These are phyloP conservation scores for Yamadazyma taylorii DNA, from an alignment of 1,139 yeast genomes.

Conservation along the genomic window DNA sequence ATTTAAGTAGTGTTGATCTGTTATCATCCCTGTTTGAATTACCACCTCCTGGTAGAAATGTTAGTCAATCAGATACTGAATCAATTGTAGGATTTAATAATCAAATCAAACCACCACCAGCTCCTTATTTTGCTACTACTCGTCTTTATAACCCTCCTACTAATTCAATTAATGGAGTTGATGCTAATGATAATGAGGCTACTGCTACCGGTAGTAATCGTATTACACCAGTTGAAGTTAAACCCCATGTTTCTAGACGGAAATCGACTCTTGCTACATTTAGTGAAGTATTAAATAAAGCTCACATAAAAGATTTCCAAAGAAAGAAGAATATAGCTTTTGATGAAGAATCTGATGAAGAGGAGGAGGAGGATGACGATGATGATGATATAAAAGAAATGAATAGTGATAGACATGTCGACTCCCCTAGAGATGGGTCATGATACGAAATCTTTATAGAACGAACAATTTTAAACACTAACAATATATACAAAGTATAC, in stretches of 20 bases:
- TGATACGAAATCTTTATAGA: too few relatives aligned
- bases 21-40: slow-evolving; percentile 15
- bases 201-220: slow-evolving; percentile 1
- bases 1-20: slow-evolving; percentile 9
- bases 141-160: background rate
- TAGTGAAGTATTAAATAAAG: slow-evolving; percentile 66
- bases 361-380: slow-evolving; percentile 37
- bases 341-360: slow-evolving; percentile 40
- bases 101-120: slow-evolving; percentile 1
- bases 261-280: slow-evolving; percentile 44
- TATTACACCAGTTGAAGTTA: slow-evolving; percentile 2
- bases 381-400: slow-evolving; percentile 2
- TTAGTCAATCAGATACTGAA: slow-evolving; percentile 12
- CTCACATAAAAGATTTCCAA: slow-evolving; percentile 90
- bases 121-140: slow-evolving; percentile 1
- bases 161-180: background rate
- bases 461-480: background rate
- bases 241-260: slow-evolving; percentile 19
- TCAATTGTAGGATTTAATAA: slow-evolving; percentile 7
- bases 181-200: background rate
- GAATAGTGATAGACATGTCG: background rate
- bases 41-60: slow-evolving; percentile 6
- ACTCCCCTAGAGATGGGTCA: background rate
- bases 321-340: slow-evolving; percentile 46
- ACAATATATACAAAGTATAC: background rate